Base-by-base conservation (phyloP, 345 rosid genomes). In the Moricandia moricandioides region DNA sequence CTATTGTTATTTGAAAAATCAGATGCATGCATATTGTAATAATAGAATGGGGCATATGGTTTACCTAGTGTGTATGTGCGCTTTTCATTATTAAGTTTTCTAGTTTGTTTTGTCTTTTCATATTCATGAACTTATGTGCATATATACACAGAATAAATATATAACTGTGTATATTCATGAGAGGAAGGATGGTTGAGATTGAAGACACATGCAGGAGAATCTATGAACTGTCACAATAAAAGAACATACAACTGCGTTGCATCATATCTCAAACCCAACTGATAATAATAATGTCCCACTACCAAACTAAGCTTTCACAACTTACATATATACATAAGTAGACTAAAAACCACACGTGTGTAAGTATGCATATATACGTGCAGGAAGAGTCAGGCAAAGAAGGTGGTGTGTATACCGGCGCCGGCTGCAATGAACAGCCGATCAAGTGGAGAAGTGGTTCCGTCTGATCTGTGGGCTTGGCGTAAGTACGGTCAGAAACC, bases 391-490 rank as follows among this genome's bases (percentile, higher is more conserved):
- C 97, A 91, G 73, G 86, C 86, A 57, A 91, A 88, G 85, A 88
- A 91, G 79, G 92, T 88, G 76, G 94, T 91, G 33, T 88, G 92
- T 64, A 86, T 91, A 68, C 94, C 97, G n/a, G 92, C 97, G 30
- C 94, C 94, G 27, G 87, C 97, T 11, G 86, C 94, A 2, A 86
- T 84, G 71, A 91, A 91, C 73, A 89, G 92, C 81, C 81, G 97
- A 82, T 85, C 91, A 6, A 87, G 83, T 58, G 97, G 93, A 55
- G 97, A 88, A 71, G 86, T 91, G 33, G 93, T 91, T 63, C 99
- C 99, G 3, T 88, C 98, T 3, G 99, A 95, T 88, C 83, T 94
- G 45, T 95, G 98, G 99, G 97, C 99, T 62, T 95, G 99, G 98
- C 87, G 99, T 67, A 95, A 95, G 47, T 95, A 95, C 65, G 97